phyloP scores from a whole-genome alignment of 192 early-diverging fungal genomes.

The Coemansia sp. region DNA sequence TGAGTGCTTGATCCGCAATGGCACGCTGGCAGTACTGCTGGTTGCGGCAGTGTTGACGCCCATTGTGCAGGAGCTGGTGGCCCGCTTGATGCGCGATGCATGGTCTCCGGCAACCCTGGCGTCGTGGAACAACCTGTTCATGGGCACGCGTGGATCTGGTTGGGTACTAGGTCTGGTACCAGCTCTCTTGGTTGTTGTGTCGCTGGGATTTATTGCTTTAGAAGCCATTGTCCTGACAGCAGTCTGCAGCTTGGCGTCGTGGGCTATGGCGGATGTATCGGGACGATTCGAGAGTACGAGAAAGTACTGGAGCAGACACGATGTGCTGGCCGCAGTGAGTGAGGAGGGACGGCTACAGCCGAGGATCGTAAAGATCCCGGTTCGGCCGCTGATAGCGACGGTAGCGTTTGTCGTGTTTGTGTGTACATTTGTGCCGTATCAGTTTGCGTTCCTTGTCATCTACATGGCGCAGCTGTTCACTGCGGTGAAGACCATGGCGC shows the following conservation, averaged over 20 bases:
- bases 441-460: conserved; percentile 73
- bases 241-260: conserved; percentile 15
- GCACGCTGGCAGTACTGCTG: conserved; percentile 21
- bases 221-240: conserved; percentile 31
- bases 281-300: conserved; percentile 4
- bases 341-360: conserved; percentile 4
- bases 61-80: conserved; percentile 28
- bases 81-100: conserved; percentile 2
- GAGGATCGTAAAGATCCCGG: not conserved
- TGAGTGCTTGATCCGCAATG: conserved; percentile 47
- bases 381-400: conserved; percentile 29
- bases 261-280: not conserved
- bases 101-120: conserved; percentile 30
- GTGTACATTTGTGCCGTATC: conserved; percentile 69
- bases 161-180: conserved; percentile 30
- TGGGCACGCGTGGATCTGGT: conserved; percentile 48
- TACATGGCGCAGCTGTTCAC: conserved; percentile 62
- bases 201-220: conserved; percentile 39
- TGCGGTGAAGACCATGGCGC: conserved; percentile 53
- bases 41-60: conserved; percentile 22
- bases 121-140: conserved; percentile 47
- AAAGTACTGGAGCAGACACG: conserved; percentile 8
- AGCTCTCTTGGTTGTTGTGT: conserved; percentile 25
- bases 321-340: not conserved
- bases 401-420: conserved; percentile 60